These are phyloP conservation scores for Ensete ventricosum DNA, from an alignment of 176 grass and related monocot genomes.

Conservation along the genomic window DNA sequence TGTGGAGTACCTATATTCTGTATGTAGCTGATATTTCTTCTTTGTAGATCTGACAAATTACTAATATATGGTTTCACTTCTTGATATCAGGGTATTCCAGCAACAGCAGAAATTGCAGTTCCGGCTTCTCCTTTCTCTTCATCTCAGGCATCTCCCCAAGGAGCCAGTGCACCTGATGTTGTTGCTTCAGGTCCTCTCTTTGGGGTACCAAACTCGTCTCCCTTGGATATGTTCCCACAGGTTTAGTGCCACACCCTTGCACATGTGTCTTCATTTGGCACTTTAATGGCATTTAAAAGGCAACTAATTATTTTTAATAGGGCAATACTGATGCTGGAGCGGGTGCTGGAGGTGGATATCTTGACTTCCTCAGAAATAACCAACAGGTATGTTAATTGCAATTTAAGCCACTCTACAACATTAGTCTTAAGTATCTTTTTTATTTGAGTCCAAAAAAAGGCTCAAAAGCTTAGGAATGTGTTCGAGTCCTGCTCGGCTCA, in stretches of 20 bases:
- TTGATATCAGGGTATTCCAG: constrained; percentile 9
- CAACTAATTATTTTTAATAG: background rate
- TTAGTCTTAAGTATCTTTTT: no score
- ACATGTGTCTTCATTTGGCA: background rate
- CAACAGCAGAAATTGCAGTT: constrained; percentile 1
- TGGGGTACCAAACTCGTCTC: constrained; percentile 7
- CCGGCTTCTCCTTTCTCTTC: background rate
- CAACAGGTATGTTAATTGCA: background rate
- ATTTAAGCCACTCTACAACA: no score
- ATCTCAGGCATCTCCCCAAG: constrained; percentile 3
- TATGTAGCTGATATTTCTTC: constrained; percentile 24
- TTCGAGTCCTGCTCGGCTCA: no score
- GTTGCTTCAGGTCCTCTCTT: background rate
- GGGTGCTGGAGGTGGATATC: background rate
- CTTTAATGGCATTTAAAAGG: background rate
- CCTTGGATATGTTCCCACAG: constrained; percentile 12
- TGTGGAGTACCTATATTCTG: constrained; percentile 94
- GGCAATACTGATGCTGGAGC: background rate
- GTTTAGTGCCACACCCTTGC: background rate
- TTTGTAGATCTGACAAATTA: background rate
- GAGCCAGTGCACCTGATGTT: background rate
- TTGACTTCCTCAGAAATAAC: constrained; percentile 15
- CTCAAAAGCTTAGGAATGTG: no score
- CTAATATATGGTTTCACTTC: background rate
- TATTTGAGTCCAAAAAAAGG: no score